Percentiles rank a stretch among this genome's conserved stretches.
phyloP scores from a whole-genome alignment of 805 yeast species.

The Wickerhamomyces sydowiorum region DNA sequence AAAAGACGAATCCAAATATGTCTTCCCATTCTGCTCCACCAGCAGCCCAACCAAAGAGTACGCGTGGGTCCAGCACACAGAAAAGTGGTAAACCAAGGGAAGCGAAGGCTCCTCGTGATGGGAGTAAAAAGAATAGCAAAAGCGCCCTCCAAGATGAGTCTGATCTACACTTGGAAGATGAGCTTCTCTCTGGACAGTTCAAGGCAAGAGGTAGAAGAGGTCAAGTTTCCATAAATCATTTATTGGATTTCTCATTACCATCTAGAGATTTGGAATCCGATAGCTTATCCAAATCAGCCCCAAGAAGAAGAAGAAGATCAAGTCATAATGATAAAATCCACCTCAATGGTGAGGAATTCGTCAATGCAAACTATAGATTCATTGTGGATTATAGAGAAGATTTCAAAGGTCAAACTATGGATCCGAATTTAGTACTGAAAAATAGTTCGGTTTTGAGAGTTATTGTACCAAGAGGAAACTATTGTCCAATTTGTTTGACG shows the following conservation, averaged over 20 bases:
- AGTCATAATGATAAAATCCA: constrained; percentile 33
- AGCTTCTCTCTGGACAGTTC: constrained; percentile 24
- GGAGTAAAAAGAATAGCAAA: background rate
- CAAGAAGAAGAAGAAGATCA: constrained; percentile 22
- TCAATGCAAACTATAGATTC: constrained; percentile 81
- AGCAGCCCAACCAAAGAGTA: constrained; percentile 4
- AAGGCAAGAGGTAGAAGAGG: constrained; percentile 34
- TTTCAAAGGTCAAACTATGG: constrained; percentile 52
- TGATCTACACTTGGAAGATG: constrained; percentile 29
- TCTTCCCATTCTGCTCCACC: constrained; percentile 17
- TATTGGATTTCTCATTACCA: constrained; percentile 52
- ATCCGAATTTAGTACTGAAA: constrained; percentile 73
- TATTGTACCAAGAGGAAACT: constrained; percentile 65
- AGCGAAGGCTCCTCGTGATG: background rate
- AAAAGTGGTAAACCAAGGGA: background rate
- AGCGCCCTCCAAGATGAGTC: constrained; percentile 12
- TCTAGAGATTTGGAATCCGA: constrained; percentile 25
- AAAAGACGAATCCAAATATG: constrained; percentile 6
- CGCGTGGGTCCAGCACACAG: background rate
- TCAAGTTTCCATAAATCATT: constrained; percentile 54
- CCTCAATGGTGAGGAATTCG: constrained; percentile 59
- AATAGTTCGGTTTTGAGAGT: constrained; percentile 61
- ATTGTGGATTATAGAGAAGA: constrained; percentile 62
- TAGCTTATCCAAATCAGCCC: constrained; percentile 6
- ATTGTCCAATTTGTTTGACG: constrained; percentile 88